Evolutionary conservation across 805 yeast species (phyloP), one percentile per base, ranked within the genome.

Genomic region (Jamesozyma jinghongensis): DNA sequence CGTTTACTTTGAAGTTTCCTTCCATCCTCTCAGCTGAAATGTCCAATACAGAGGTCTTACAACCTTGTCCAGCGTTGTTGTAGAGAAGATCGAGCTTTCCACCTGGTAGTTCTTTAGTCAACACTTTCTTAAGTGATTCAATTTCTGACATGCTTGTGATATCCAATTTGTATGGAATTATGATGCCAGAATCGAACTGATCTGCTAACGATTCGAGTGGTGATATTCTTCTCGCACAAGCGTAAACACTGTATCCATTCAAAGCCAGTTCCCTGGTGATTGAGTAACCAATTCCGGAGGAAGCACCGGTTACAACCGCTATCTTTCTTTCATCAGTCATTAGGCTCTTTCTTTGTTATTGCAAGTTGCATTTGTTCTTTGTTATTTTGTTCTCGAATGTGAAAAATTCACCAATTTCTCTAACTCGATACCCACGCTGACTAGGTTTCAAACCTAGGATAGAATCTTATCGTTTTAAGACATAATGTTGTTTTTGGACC

Each of bases 61-160:
- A 82, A 10, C 85, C 70, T 49, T 73, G 79, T n/a, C 87, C 87
- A 1, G 92, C 92, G 54, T 83, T 83, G 59, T 83, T 83, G 63
- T 68, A 81, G 37, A 83, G 58, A 12, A 79, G 48, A 49, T 81
- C 85, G 40, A 81, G 54, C 37, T 68, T 66, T 1, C 71, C 73
- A 27, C 69, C 74, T 10, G 70, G 66, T 19, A 62, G 42, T 34
- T 70, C 67, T 2, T 50, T 47, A 0, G 48, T 42, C 13, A 80
- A 63, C 19, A 63, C 59, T 13, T 66, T 51, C 41, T 68, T 71
- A 19, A 76, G 67, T 11, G 61, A 46, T 7, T 50, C 26, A 29
- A 79, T 74, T 25, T 76, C 71, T 25, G 69, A 72, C 1, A 54
- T 36, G 4, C 73, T 65, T 0, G 80, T 57, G 18, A 83, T 84